Percentiles rank a stretch among this genome's conserved stretches.
Evolutionary conservation across 352 stramenopile genomes (phyloP).

Genomic region (Phytophthora pluvialis): DNA sequence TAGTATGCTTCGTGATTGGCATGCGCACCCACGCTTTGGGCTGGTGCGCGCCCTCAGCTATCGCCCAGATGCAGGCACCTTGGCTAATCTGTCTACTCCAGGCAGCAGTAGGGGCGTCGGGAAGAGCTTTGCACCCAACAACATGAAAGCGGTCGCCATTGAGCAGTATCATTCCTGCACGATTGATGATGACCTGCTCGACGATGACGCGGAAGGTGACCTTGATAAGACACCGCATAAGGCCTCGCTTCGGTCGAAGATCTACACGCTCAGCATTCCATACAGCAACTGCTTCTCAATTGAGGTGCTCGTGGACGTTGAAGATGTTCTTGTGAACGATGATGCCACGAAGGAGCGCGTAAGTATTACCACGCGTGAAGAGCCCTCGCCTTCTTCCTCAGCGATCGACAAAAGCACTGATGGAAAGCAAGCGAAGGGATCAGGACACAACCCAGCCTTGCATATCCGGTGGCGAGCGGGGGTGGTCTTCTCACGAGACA

Average conservation of each 20-base stretch:
- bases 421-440: background rate
- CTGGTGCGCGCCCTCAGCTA: conserved; percentile 62
- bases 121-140: conserved; percentile 12
- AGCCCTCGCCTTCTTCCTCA: background rate
- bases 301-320: conserved; percentile 59
- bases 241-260: conserved; percentile 56
- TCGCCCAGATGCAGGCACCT: conserved; percentile 29
- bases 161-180: conserved; percentile 66
- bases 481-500: conserved; percentile 38
- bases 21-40: conserved; percentile 57
- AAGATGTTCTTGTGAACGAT: conserved; percentile 28
- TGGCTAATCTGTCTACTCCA: conserved; percentile 5
- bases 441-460: conserved; percentile 11
- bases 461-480: conserved; percentile 34
- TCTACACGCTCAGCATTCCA: conserved; percentile 68
- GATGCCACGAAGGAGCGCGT: conserved; percentile 1
- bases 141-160: conserved; percentile 52
- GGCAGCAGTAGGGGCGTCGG: conserved; percentile 10
- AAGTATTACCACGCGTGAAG: background rate
- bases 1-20: conserved; percentile 54
- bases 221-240: conserved; percentile 38
- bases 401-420: conserved; percentile 1
- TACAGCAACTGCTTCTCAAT: conserved; percentile 75
- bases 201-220: conserved; percentile 13
- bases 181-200: conserved; percentile 31